Evolutionary conservation across 163 green algal genomes (phyloP).

Genomic region (Smithsoniella earleae): DNA sequence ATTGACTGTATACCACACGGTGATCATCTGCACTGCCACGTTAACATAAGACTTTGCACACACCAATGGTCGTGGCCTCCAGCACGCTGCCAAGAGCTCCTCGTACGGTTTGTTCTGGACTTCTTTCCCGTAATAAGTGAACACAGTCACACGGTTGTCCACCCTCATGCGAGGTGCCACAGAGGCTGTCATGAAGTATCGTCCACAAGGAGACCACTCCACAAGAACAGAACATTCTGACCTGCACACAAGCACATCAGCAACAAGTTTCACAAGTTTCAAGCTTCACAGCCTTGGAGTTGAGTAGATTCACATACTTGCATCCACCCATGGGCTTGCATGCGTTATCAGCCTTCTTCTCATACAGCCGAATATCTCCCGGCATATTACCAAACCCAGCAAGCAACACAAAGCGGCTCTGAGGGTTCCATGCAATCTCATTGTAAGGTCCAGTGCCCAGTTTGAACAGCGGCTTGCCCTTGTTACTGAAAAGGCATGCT

Average conservation of each 20-base stretch:
- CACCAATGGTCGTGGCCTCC: conserved; percentile 16
- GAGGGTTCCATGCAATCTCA: conserved; percentile 78
- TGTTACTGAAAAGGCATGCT: conserved; percentile 57
- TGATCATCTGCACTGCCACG: too few species aligned
- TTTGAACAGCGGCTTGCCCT: conserved; percentile 75
- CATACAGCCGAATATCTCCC: conserved; percentile 81
- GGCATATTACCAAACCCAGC: conserved; percentile 94
- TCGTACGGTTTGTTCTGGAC: background rate
- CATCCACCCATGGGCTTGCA: conserved; percentile 66
- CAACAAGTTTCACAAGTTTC: background rate
- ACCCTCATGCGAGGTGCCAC: conserved; percentile 83
- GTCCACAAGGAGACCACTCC: conserved; percentile 82
- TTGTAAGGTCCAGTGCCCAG: conserved; percentile 82
- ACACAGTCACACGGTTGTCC: conserved; percentile 84
- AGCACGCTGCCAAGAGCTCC: background rate
- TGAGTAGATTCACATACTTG: too few species aligned
- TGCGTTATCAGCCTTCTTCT: conserved; percentile 71
- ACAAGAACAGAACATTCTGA: conserved; percentile 49
- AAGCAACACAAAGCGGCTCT: conserved; percentile 78
- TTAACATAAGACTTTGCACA: too few species aligned
- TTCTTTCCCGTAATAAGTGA: conserved; percentile 48
- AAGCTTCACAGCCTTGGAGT: background rate
- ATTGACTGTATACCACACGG: too few species aligned
- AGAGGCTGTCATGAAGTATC: conserved; percentile 72
- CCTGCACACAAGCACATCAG: conserved; percentile 27